Evolutionary conservation across 1,284 basidiomycete genomes (phyloP).

Genomic region (Ustilago loliicola): DNA sequence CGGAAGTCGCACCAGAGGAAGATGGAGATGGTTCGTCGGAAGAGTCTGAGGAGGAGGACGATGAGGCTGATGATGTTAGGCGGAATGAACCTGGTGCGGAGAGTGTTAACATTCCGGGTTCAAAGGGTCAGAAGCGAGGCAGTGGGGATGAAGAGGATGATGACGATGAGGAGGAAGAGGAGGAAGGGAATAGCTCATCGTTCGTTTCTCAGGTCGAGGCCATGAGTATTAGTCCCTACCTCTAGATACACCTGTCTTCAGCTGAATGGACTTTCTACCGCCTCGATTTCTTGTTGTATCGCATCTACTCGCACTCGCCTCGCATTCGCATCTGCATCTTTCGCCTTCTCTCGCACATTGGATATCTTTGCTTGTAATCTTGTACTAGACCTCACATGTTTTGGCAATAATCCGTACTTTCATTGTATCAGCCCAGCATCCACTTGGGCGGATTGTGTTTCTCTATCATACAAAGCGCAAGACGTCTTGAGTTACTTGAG

Average conservation of each 20-base stretch:
- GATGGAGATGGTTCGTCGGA: constrained; percentile 56
- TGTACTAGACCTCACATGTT: background rate
- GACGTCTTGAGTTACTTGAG: constrained; percentile 24
- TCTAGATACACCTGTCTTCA: background rate
- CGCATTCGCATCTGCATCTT: background rate
- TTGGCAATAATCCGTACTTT: constrained; percentile 14
- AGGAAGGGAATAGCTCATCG: constrained; percentile 54
- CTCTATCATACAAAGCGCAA: background rate
- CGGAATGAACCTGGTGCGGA: constrained; percentile 27
- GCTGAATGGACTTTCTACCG: background rate
- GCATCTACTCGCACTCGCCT: background rate
- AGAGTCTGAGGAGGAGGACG: constrained; percentile 57
- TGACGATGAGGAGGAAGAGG: constrained; percentile 27
- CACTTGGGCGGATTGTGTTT: no score
- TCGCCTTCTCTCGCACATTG: background rate
- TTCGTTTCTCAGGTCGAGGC: constrained; percentile 65
- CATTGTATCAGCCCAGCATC: background rate
- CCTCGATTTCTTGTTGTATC: background rate
- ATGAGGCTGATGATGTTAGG: constrained; percentile 43
- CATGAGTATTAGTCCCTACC: constrained; percentile 66
- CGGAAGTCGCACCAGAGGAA: constrained; percentile 72
- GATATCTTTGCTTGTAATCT: background rate
- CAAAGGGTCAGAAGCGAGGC: background rate
- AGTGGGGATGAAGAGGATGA: constrained; percentile 14
- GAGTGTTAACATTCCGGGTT: constrained; percentile 35